phyloP scores from a whole-genome alignment of 768 basidiomycete species.

The Pisolithus orientalis region DNA sequence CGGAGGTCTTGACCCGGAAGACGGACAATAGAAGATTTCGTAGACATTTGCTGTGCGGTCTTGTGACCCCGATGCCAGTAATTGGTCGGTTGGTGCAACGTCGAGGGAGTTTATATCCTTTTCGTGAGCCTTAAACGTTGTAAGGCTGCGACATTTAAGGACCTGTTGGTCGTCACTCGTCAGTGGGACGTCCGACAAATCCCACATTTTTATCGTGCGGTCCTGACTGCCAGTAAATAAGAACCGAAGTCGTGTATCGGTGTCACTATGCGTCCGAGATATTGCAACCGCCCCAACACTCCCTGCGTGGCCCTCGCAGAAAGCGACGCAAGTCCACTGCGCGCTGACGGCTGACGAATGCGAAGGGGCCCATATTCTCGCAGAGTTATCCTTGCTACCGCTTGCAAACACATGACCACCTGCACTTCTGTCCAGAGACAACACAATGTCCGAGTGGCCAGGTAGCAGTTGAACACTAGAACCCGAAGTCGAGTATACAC shows the following conservation, averaged over 20 bases:
- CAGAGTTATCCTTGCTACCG: constrained; percentile 89
- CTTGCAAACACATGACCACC: constrained; percentile 74
- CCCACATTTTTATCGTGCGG: constrained; percentile 98
- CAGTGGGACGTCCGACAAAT: constrained; percentile 53
- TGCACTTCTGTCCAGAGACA: constrained; percentile 68
- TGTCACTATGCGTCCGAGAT: constrained; percentile 39
- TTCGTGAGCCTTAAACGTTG: constrained; percentile 89
- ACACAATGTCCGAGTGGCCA: constrained; percentile 88
- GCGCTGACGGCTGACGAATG: constrained; percentile 5
- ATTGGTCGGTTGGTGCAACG: constrained; percentile 79
- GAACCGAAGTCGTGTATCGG: constrained; percentile 43
- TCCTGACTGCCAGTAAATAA: constrained; percentile 96
- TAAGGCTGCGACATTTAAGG: constrained; percentile 64
- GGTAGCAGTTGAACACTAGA: constrained; percentile 82
- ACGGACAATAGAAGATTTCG: constrained; percentile 53
- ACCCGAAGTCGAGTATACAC: constrained; percentile 71
- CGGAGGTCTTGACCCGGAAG: constrained; percentile 35
- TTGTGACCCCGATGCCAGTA: constrained; percentile 92
- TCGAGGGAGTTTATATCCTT: constrained; percentile 99
- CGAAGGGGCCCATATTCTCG: constrained; percentile 67
- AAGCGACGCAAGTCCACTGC: constrained; percentile 61
- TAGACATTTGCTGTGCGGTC: constrained; percentile 93
- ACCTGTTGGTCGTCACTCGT: constrained; percentile 20
- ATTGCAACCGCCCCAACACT: constrained; percentile 88
- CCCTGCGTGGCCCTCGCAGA: constrained; percentile 93